Evolutionary conservation across 768 basidiomycete species (phyloP).

Genomic region (Amanita pallidorosea): DNA sequence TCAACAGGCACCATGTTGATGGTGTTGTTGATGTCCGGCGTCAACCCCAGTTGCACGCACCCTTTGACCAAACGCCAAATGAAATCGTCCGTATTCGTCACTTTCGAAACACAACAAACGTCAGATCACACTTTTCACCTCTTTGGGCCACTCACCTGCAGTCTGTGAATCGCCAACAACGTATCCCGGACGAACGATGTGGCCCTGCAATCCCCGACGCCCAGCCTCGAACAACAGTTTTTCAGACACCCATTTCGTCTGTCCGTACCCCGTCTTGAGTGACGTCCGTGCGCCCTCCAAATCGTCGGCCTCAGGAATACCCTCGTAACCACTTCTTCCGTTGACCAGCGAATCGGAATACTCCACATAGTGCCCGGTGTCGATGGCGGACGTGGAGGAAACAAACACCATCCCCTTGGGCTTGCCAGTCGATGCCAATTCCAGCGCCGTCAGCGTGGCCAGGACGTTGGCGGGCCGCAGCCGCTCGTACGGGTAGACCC

Average conservation of each 20-base stretch:
- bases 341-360: constrained; percentile 63
- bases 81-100: constrained; percentile 99
- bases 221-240: constrained; percentile 90
- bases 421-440: constrained; percentile 63
- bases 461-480: constrained; percentile 89
- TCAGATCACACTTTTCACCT: no score
- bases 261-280: constrained; percentile 90
- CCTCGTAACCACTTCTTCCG: constrained; percentile 32
- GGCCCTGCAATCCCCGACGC: constrained; percentile 70
- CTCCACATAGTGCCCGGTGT: constrained; percentile 83
- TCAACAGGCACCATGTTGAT: constrained; percentile 98
- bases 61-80: constrained; percentile 98
- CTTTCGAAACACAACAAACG: constrained; percentile 16
- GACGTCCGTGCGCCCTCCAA: constrained; percentile 71
- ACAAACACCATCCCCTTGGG: constrained; percentile 83
- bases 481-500: constrained; percentile 97
- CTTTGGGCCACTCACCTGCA: constrained; percentile 53
- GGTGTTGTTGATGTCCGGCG: constrained; percentile 96
- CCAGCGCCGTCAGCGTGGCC: constrained; percentile 74
- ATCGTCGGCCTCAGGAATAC: constrained; percentile 81
- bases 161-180: constrained; percentile 86
- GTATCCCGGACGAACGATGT: constrained; percentile 90
- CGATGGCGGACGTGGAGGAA: constrained; percentile 91
- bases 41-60: constrained; percentile 93
- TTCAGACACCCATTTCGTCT: constrained; percentile 98